Base-by-base conservation (phyloP, 2,329 filamentous ascomycete genomes). In the Nothopassalora personata region DNA sequence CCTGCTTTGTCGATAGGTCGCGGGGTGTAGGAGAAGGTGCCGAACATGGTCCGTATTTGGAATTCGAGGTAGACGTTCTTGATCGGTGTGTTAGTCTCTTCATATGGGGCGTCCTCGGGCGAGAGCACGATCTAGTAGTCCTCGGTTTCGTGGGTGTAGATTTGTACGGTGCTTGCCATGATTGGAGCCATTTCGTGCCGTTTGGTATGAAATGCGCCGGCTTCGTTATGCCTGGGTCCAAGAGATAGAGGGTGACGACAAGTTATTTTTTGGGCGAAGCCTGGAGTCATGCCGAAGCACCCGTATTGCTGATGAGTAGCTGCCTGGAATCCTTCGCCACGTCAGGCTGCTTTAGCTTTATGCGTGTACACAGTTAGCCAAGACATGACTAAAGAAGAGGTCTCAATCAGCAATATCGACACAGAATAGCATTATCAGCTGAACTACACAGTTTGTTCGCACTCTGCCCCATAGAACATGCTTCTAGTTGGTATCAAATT, bases 401-500 rank as follows among this genome's bases (percentile, higher is more conserved):
- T 15, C 7, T 18, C n/a, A n/a, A n/a, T 15, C 1, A 43, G n/a
- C 39, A 43, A 43, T 43, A 43, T 18, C 39, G 47, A 27, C 34
- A 46, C 39, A 54, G 28, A 33, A 30, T 51, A 51, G 48, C 52
- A 50, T 51, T 51, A 51, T 33, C 7, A 34, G 39, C 39, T n/a
- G 15, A n/a, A 43, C 39, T 43, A 43, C 39, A 43, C 39, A 18
- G 8, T 43, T n/a, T 43, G 13, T 43, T n/a, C 18, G 39, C 39
- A 43, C 39, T 43, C 4, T n/a, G 39, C 11, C 39, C 39, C 39
- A 18, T 43, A 43, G n/a, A 43, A 43, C 39, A 43, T 52, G 31
- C 51, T 9, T 51, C 54, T 60, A 57, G 47, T 50, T 60, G 59
- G 59, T 60, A 60, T 60, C 59, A 56, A 60, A 57, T 49, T 33